Percentiles rank a stretch among this genome's conserved stretches.
Evolutionary conservation across 1,284 basidiomycete genomes (phyloP).

Genomic region (Irpex rosettiformis): DNA sequence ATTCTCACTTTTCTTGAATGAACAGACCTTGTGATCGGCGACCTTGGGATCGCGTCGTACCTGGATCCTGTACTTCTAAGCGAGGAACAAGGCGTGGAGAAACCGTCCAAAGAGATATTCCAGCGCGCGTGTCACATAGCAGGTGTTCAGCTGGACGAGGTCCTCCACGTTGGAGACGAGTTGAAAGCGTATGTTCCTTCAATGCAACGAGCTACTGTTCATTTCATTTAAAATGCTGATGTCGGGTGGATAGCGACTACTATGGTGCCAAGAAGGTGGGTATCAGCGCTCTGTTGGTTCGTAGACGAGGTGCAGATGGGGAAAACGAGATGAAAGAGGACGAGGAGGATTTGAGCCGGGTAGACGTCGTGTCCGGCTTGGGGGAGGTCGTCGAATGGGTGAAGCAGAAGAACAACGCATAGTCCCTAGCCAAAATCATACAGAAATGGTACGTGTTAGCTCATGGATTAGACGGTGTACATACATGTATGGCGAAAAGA

Average conservation of each 20-base stretch:
- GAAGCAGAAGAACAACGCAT: slow-evolving; percentile 7
- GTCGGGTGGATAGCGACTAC: slow-evolving; percentile 53
- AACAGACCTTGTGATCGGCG: slow-evolving; percentile 46
- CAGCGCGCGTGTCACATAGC: slow-evolving; percentile 32
- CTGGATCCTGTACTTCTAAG: slow-evolving; percentile 59
- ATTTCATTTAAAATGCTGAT: neutral
- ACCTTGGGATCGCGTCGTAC: slow-evolving; percentile 48
- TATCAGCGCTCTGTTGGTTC: slow-evolving; percentile 56
- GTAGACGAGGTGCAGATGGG: slow-evolving; percentile 45
- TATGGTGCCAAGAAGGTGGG: slow-evolving; percentile 57
- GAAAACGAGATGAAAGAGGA: slow-evolving; percentile 44
- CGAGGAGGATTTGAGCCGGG: slow-evolving; percentile 36
- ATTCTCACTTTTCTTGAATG: neutral
- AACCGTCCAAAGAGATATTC: slow-evolving; percentile 62
- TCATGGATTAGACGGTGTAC: neutral
- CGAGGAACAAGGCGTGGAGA: slow-evolving; percentile 63
- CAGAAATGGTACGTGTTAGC: neutral
- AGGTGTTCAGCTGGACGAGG: slow-evolving; percentile 37
- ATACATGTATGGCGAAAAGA: neutral
- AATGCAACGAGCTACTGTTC: no score
- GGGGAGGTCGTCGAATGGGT: slow-evolving; percentile 36
- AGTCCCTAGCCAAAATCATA: neutral
- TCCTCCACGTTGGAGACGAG: slow-evolving; percentile 73
- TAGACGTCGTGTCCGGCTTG: slow-evolving; percentile 40
- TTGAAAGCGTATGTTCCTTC: slow-evolving; percentile 42